A percentile compares a stretch with the other conserved stretches of the same genome.
These are phyloP conservation scores for Coccomyxa subellipsoidea DNA, from an alignment of 163 green algal genomes.

Conservation along the genomic window DNA sequence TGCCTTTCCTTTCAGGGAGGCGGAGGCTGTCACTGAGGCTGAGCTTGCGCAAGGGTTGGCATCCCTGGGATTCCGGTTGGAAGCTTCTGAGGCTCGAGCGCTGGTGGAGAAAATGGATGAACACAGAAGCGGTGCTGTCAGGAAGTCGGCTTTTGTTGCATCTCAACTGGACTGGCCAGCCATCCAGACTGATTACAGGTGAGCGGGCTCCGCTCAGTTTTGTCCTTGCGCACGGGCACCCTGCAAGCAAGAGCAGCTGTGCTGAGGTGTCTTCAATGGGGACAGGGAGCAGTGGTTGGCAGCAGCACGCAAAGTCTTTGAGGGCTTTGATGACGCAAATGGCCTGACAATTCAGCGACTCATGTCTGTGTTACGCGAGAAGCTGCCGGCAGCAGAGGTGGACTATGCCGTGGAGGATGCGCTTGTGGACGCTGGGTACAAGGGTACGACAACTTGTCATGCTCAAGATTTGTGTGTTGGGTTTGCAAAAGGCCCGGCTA, in stretches of 20 bases:
- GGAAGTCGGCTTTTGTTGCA: slow-evolving; percentile 59
- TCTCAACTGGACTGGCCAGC: slow-evolving; percentile 73
- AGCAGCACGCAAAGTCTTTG: slow-evolving; percentile 65
- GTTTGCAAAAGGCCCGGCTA: too few relatives aligned
- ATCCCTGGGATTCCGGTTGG: slow-evolving; percentile 64
- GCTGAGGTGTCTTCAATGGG: not conserved
- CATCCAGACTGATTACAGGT: slow-evolving; percentile 64
- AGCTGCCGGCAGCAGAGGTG: slow-evolving; percentile 78
- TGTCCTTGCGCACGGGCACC: not conserved
- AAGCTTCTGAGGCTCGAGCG: slow-evolving; percentile 49
- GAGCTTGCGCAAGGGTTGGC: slow-evolving; percentile 57
- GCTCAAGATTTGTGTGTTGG: too few relatives aligned
- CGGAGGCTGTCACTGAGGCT: slow-evolving; percentile 43
- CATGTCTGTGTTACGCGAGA: slow-evolving; percentile 42
- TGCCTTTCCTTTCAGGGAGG: slow-evolving; percentile 18
- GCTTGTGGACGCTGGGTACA: slow-evolving; percentile 51
- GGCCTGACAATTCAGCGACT: slow-evolving; percentile 41
- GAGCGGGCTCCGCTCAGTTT: not conserved
- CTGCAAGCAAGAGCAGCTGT: not conserved
- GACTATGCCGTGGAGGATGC: slow-evolving; percentile 62
- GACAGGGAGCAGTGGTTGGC: slow-evolving; percentile 72
- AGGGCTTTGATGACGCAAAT: slow-evolving; percentile 45
- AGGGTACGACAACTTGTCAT: slow-evolving; percentile 17
- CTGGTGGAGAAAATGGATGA: slow-evolving; percentile 54
- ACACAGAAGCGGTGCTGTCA: slow-evolving; percentile 32